Evolutionary conservation across 352 stramenopile genomes (phyloP), one percentile per base, ranked within the genome.

Genomic region (Phytophthora rubi): DNA sequence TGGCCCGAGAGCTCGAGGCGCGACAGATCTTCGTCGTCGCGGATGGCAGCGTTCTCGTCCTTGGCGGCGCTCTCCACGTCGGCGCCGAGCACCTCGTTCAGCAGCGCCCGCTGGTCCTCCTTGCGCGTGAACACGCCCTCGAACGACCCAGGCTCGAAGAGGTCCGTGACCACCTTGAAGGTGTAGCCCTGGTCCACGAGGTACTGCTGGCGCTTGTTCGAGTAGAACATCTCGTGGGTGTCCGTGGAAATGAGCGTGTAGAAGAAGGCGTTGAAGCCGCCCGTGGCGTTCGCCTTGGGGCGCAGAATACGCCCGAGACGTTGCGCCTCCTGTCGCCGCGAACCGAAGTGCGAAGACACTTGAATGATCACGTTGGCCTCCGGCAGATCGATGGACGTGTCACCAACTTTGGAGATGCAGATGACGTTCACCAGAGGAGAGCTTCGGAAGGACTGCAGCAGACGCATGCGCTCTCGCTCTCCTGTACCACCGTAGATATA

Each of bases 281-380:
- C 96, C 2, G 95, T 98, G 49, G 95, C 87, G 39, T 96, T 97
- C 26, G 91, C 87, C 80, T 99, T 99, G 13, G 98, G 97, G 21
- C 98, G 93, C 57, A 99, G 79, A 84, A 99, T 99, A 53, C 98
- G 93, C n/a, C 98, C 98, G 12, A 99, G 85, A 28, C 98, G 93
- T 77, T 99, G 98, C 6, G 98, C 98, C 76, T 99, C 98, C 89
- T 99, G 98, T 53, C 98, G 92, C n/a, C 98, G 89, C 59, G 97
- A 99, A 32, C 98, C 98, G 83, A 99, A 99, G 70, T 99, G 98
- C 44, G 92, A 99, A 62, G 97, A 99, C 44, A 95, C 88, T 85
- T 99, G 98, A 72, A 99, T 99, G 70, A 99, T 99, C 16, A 99
- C 98, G 80, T 99, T 99, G 54, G 98, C 98, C 76, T 99, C 97